Conservation (phyloP, 1,284 basidiomycete species). For the Sanguinoderma infundibulare region DNA sequence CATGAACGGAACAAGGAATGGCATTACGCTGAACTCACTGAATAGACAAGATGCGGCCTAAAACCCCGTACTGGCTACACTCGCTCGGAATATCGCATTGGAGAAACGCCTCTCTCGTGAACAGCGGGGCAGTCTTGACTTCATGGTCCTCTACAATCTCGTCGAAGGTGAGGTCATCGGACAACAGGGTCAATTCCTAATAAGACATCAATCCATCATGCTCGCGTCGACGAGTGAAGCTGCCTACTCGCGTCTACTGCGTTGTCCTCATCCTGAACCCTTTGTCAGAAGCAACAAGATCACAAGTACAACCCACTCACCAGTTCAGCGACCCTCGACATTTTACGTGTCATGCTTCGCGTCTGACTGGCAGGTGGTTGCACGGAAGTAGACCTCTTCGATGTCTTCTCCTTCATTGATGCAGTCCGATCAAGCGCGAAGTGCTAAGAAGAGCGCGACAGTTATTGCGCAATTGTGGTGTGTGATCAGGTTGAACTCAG, state of each 20-base stretch:
- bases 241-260: neutral
- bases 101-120: conserved; percentile 56
- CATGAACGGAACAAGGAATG: neutral
- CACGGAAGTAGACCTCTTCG: neutral
- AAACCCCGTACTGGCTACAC: conserved; percentile 58
- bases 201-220: conserved; percentile 5
- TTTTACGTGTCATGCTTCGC: conserved; percentile 1
- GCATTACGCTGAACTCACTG: conserved; percentile 40
- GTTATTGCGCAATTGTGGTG: neutral
- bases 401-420: neutral
- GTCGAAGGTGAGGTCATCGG: conserved; percentile 30
- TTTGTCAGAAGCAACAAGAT: neutral
- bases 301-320: neutral
- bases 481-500: neutral
- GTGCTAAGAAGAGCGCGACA: too few species aligned
- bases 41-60: conserved; percentile 51
- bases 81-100: conserved; percentile 36
- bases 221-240: too few species aligned
- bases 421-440: neutral
- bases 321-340: neutral
- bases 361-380: neutral
- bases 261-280: neutral
- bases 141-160: conserved; percentile 42
- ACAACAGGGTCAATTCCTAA: conserved; percentile 50
- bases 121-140: conserved; percentile 54